These are phyloP conservation scores for Penicillium parvum DNA, from an alignment of 495 filamentous ascomycete species.

Conservation along the genomic window DNA sequence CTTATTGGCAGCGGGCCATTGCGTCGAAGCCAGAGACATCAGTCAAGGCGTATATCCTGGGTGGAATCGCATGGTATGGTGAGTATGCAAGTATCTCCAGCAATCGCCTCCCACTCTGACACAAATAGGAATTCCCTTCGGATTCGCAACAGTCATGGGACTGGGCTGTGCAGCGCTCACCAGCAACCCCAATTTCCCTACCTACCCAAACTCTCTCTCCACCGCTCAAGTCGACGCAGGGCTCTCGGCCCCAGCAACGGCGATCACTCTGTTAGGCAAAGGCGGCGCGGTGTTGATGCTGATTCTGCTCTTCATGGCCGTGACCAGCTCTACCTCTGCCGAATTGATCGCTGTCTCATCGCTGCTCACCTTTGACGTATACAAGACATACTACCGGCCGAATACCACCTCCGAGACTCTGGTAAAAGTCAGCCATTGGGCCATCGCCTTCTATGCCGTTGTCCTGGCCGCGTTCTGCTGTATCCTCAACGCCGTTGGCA, in stretches of 20 bases:
- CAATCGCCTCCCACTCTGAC: neutral
- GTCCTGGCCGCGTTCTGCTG: conserved; percentile 44
- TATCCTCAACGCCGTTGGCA: conserved; percentile 38
- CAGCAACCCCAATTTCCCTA: conserved; percentile 44
- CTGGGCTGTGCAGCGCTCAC: conserved; percentile 47
- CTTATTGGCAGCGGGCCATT: conserved; percentile 49
- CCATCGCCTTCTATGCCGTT: conserved; percentile 44
- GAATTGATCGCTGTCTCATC: conserved; percentile 53
- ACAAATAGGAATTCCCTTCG: conserved; percentile 39
- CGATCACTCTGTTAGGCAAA: conserved; percentile 45
- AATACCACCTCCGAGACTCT: conserved; percentile 37
- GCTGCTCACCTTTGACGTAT: conserved; percentile 53
- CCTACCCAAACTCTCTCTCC: conserved; percentile 48
- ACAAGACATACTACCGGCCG: conserved; percentile 50
- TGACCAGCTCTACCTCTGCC: conserved; percentile 45
- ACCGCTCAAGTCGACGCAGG: conserved; percentile 40
- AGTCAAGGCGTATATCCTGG: conserved; percentile 47
- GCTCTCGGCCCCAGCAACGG: conserved; percentile 42
- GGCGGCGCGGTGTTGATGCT: conserved; percentile 46
- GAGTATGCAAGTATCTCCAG: conserved; percentile 1
- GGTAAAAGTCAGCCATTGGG: conserved; percentile 43
- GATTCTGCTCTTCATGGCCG: conserved; percentile 51
- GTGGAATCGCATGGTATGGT: conserved; percentile 47
- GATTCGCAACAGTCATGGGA: conserved; percentile 46
- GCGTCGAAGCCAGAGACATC: conserved; percentile 41